A percentile compares a stretch with the other conserved stretches of the same genome.
Conservation (phyloP, 345 rosid species). For the Orychophragmus violaceus region DNA sequence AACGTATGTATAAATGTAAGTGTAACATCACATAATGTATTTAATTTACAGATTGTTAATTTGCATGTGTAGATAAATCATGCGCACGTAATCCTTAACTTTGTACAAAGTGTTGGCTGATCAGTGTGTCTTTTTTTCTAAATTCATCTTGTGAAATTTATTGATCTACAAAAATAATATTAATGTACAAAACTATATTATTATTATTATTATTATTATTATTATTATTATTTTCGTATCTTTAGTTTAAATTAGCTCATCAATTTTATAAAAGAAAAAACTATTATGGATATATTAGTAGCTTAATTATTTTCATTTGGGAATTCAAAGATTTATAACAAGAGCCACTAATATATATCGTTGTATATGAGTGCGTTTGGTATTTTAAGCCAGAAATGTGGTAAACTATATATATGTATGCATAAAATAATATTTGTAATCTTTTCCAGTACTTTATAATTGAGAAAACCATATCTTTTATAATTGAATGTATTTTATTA, state of each 20-base stretch:
- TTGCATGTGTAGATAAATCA: slow-evolving; percentile 4
- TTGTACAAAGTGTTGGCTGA: neutral
- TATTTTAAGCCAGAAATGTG: neutral
- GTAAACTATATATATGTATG: neutral
- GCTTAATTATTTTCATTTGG: neutral
- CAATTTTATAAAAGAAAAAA: neutral
- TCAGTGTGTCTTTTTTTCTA: neutral
- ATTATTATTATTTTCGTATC: too few relatives aligned
- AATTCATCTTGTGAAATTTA: neutral
- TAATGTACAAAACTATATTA: neutral
- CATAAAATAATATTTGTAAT: neutral
- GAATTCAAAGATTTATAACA: neutral
- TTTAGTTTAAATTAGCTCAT: neutral
- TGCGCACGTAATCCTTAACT: neutral
- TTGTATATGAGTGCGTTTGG: neutral
- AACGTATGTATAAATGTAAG: neutral
- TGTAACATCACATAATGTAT: slow-evolving; percentile 12
- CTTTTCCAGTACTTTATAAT: neutral
- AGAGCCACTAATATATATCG: neutral
- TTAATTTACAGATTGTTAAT: neutral
- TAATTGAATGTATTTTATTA: neutral
- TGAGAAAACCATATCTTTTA: neutral
- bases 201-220: too few relatives aligned
- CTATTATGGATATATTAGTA: neutral
- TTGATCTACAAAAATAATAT: neutral